phyloP scores from a whole-genome alignment of 1,284 basidiomycete genomes.

The Trametes hirsuta region DNA sequence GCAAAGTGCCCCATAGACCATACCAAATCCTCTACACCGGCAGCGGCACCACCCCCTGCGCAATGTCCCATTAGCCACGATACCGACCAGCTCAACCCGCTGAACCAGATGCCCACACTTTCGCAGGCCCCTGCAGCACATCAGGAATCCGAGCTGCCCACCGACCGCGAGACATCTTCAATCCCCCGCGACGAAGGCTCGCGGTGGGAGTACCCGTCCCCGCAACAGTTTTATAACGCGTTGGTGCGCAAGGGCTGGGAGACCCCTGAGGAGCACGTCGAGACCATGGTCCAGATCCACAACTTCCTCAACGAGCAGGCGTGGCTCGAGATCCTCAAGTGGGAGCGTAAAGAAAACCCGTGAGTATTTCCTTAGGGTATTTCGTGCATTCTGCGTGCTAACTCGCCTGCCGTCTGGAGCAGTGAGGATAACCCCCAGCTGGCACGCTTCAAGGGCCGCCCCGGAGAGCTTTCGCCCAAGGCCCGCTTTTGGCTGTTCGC shows the following conservation, averaged over 20 bases:
- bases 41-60: conserved; percentile 29
- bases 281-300: conserved; percentile 98
- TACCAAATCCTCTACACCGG: conserved; percentile 21
- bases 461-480: conserved; percentile 88
- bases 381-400: conserved; percentile 3
- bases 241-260: conserved; percentile 97
- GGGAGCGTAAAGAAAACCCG: conserved; percentile 80
- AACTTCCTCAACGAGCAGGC: conserved; percentile 98
- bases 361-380: conserved; percentile 34
- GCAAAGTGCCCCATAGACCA: conserved; percentile 54
- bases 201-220: conserved; percentile 96
- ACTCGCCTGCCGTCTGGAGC: conserved; percentile 33
- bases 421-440: conserved; percentile 63
- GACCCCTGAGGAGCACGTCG: conserved; percentile 95
- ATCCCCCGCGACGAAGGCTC: conserved; percentile 75
- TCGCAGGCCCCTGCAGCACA: conserved; percentile 68
- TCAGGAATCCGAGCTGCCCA: conserved; percentile 70
- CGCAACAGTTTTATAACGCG: conserved; percentile 99
- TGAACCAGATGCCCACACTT: conserved; percentile 90
- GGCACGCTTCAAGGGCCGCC: conserved; percentile 87
- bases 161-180: conserved; percentile 76
- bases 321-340: conserved; percentile 93
- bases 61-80: conserved; percentile 55
- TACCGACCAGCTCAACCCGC: conserved; percentile 61
- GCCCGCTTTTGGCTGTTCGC: conserved; percentile 86